A percentile compares a stretch with the other conserved stretches of the same genome.
These are phyloP conservation scores for Fusarium secorum DNA, from an alignment of 2,329 filamentous ascomycete genomes.

Conservation along the genomic window DNA sequence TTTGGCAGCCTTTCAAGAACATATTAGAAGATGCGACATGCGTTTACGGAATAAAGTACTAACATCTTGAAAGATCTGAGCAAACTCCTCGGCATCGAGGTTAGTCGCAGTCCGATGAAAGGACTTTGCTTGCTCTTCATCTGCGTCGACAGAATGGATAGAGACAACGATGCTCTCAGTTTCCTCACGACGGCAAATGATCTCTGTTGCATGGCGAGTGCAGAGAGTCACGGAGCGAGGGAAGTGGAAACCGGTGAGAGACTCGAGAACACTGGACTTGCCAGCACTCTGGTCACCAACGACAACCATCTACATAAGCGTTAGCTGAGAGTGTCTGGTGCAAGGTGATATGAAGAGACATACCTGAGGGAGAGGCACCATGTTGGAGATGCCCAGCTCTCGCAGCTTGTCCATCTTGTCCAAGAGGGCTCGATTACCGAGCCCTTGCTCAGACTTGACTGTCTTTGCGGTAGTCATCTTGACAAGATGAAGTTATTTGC, in stretches of 20 bases:
- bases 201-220: constrained; percentile 59
- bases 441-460: constrained; percentile 7
- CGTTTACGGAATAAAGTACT: not conserved
- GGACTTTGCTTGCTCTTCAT: constrained; percentile 2
- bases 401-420: constrained; percentile 54
- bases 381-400: constrained; percentile 49
- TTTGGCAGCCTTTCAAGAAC: constrained; percentile 48
- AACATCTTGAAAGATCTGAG: constrained; percentile 52
- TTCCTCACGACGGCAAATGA: constrained; percentile 52
- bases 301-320: constrained; percentile 71
- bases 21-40: not conserved
- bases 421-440: constrained; percentile 37
- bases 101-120: constrained; percentile 43
- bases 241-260: constrained; percentile 58
- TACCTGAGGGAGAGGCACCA: constrained; percentile 63
- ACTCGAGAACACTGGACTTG: constrained; percentile 85
- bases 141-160: constrained; percentile 45
- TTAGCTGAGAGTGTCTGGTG: not conserved
- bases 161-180: constrained; percentile 50
- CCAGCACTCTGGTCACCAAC: constrained; percentile 87
- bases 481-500: not conserved
- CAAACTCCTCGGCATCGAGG: constrained; percentile 45
- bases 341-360: rapidly evolving
- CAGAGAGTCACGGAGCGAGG: constrained; percentile 55
- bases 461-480: constrained; percentile 15